Conservation (phyloP, 2,329 filamentous ascomycete species). For the Cordyceps fumosorosea region DNA sequence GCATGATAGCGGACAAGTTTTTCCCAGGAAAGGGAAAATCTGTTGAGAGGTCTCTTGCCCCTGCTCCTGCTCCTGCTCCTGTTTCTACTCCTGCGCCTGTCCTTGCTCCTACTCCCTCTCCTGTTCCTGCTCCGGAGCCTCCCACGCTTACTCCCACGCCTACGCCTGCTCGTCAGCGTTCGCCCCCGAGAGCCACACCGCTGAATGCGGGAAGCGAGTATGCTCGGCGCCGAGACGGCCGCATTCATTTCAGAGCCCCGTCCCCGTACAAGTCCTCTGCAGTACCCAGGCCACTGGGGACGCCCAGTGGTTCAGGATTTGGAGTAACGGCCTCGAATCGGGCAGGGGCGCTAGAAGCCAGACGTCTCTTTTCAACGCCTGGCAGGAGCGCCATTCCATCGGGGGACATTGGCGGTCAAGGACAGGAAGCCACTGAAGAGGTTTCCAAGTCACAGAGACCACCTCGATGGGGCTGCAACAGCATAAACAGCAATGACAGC, state of each 20-base stretch:
- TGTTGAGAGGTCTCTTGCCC: neutral
- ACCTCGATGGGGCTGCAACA: conserved; percentile 24
- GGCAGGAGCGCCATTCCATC: neutral
- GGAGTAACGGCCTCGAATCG: neutral
- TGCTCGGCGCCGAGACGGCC: too few species aligned
- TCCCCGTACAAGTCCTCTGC: conserved; percentile 12
- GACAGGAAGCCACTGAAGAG: conserved; percentile 36
- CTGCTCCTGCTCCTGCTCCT: conserved; percentile 11
- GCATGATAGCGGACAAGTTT: conserved; percentile 26
- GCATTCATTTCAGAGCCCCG: too few species aligned
- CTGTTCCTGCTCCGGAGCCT: neutral
- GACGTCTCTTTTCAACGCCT: neutral
- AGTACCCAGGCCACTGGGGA: conserved; percentile 25
- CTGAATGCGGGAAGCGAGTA: too few species aligned
- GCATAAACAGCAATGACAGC: conserved; percentile 23
- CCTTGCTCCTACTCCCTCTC: neutral
- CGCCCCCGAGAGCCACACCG: neutral
- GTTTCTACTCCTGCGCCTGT: conserved; percentile 8
- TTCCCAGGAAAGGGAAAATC: conserved; percentile 21
- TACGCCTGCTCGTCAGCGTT: neutral
- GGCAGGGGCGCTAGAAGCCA: neutral
- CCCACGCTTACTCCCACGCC: conserved; percentile 11
- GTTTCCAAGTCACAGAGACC: conserved; percentile 37
- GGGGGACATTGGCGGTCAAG: conserved; percentile 27
- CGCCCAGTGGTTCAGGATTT: neutral